Evolutionary conservation across 345 rosid genomes (phyloP).

Genomic region (Gossypium raimondii): DNA sequence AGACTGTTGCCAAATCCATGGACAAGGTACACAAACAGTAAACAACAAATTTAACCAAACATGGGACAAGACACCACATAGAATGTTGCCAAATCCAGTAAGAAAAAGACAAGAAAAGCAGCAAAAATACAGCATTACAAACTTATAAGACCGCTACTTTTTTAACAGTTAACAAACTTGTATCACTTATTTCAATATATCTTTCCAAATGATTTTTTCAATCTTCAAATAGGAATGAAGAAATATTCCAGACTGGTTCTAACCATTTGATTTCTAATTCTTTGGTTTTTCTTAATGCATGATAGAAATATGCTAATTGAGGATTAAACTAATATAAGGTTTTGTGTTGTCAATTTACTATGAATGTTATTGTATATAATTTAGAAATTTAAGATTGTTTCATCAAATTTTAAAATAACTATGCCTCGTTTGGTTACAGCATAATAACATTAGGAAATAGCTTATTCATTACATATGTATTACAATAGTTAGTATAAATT

Average conservation of each 20-base stretch:
- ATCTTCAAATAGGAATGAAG: not conserved
- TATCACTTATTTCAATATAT: not conserved
- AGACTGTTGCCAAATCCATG: no score
- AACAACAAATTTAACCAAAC: not conserved
- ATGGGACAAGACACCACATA: not conserved
- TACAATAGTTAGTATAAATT: no score
- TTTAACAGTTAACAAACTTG: not conserved
- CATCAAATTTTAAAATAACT: not conserved
- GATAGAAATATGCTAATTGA: not conserved
- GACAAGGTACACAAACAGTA: not conserved
- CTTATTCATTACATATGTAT: no score
- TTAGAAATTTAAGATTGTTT: not conserved
- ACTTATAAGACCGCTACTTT: not conserved
- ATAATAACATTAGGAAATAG: no score
- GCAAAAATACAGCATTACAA: not conserved
- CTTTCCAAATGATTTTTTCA: not conserved
- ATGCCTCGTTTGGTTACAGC: no score
- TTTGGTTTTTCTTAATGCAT: not conserved
- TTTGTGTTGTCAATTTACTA: not conserved
- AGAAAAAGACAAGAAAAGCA: not conserved
- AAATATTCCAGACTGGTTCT: not conserved
- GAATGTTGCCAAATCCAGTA: not conserved
- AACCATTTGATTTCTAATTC: not conserved
- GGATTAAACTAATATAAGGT: not conserved
- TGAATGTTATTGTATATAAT: no score